A percentile compares a stretch with the other conserved stretches of the same genome.
These are phyloP conservation scores for Lachnum nothofagi DNA, from an alignment of 2,329 filamentous ascomycete species.

Conservation along the genomic window DNA sequence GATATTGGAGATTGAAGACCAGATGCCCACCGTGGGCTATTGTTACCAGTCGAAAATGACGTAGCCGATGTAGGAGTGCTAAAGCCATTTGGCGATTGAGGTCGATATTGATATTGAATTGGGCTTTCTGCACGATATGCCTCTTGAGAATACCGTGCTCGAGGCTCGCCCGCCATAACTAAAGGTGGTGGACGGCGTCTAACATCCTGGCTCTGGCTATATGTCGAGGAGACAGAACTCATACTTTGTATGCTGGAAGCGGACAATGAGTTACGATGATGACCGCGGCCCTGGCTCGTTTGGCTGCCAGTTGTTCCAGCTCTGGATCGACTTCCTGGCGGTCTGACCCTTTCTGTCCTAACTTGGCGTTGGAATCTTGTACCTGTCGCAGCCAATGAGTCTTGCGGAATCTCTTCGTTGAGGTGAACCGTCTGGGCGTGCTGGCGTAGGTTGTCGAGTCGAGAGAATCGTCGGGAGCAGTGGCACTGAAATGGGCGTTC, in stretches of 20 bases:
- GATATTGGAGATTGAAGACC: slow-evolving; percentile 68
- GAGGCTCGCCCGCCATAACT: slow-evolving; percentile 71
- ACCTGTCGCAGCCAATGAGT: slow-evolving; percentile 87
- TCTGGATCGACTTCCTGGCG: slow-evolving; percentile 65
- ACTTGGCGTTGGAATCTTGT: slow-evolving; percentile 91
- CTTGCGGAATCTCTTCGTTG: slow-evolving; percentile 91
- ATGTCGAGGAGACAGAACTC: slow-evolving; percentile 59
- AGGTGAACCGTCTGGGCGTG: slow-evolving; percentile 97
- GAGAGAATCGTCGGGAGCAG: slow-evolving; percentile 86
- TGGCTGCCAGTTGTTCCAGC: slow-evolving; percentile 73
- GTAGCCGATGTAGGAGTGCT: slow-evolving; percentile 79
- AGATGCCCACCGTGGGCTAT: slow-evolving; percentile 70
- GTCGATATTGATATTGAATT: slow-evolving; percentile 62
- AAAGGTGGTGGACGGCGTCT: slow-evolving; percentile 74
- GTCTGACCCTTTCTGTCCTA: slow-evolving; percentile 76
- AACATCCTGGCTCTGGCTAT: slow-evolving; percentile 49
- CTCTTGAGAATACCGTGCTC: slow-evolving; percentile 63
- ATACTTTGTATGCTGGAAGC: slow-evolving; percentile 67
- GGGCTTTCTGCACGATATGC: slow-evolving; percentile 52
- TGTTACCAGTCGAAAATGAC: slow-evolving; percentile 71
- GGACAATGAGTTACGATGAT: slow-evolving; percentile 76
- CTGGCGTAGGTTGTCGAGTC: slow-evolving; percentile 89
- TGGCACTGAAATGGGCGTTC: slow-evolving; percentile 96
- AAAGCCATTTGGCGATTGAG: slow-evolving; percentile 66
- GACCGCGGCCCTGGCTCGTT: slow-evolving; percentile 66